These are phyloP conservation scores for Saccharomycopsis phalli DNA, from an alignment of 1,139 yeast species.

Conservation along the genomic window DNA sequence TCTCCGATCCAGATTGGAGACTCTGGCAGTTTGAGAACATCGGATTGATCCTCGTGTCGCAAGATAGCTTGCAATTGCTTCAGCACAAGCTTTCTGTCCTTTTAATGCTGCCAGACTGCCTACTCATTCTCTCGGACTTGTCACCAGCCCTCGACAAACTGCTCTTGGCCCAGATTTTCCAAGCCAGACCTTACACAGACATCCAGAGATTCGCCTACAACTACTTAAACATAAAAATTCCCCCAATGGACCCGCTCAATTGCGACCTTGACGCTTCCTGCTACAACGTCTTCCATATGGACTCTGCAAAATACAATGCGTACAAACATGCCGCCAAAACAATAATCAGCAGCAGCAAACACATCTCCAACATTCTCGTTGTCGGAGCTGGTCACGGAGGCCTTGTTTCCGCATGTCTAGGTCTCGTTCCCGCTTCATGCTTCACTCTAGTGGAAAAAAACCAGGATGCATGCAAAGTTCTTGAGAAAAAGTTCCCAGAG, in stretches of 20 bases:
- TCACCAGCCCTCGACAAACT: no score
- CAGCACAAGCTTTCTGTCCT: no score
- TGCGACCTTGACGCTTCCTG: background rate
- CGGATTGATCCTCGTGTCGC: background rate
- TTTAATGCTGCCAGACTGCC: no score
- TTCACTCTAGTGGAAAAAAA: background rate
- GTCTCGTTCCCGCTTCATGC: background rate
- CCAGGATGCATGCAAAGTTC: background rate
- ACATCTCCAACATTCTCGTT: conserved; percentile 36
- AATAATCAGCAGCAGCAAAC: background rate
- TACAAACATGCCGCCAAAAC: background rate
- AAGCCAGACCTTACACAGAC: background rate
- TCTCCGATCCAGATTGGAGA: no score
- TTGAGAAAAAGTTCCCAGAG: background rate
- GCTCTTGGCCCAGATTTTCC: no score
- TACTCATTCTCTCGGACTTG: no score
- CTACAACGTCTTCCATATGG: conserved; percentile 4
- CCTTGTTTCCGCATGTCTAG: conserved; percentile 42
- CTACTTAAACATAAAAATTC: background rate
- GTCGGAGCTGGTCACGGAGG: conserved; percentile 91
- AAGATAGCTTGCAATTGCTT: no score
- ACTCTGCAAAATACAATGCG: conserved; percentile 1
- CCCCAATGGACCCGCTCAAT: conserved; percentile 5
- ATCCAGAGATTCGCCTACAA: background rate
- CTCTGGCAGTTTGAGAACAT: background rate